Base-by-base conservation (phyloP, 495 filamentous ascomycete species). In the Aspergillus hancockii region DNA sequence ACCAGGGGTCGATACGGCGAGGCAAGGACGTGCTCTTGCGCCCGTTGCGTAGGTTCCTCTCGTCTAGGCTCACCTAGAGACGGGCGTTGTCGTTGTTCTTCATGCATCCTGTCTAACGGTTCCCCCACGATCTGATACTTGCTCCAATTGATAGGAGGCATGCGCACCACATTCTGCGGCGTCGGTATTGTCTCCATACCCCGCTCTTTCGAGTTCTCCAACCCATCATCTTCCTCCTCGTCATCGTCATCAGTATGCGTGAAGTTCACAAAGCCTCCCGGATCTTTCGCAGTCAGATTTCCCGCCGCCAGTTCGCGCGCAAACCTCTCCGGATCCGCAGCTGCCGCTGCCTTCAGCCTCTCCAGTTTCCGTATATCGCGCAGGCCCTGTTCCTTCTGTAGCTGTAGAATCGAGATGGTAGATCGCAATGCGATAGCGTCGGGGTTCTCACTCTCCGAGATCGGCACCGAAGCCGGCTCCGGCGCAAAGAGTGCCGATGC, bases 131-230 rank as follows among this genome's bases (percentile, higher is more conserved):
- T 79, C 58, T 88, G 88, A 69, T 97, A 97, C 68, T 95, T 91
- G 7, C 84, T 83, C 92, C 92, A 97, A 75, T 95, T 95, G 58
- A 97, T 83, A 2, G 90, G 87, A 23, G 92, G 92, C 76, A 85
- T 89, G 34, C 92, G 87, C 9, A 94, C 84, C 3, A 97, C 76
- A 63, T 86, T 91, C 74, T 97, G 92, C n/a, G 89, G 84, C 19
- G 78, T 79, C 0, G 92, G 92, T 1, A 97, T 81, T 21, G 72
- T 77, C 18, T 76, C 78, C 31, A 85, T 77, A 4, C 61, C 64
- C n/a, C 51, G 14, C 8, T 19, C 34, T 28, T 19, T 25, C 3
- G 14, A 2, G 14, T 13, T 46, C 4, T 46, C 46, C 23, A 23
- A 10, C 49, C 68, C 70, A 0, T 73, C 71, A n/a, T 81, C 79